Evolutionary conservation across 2,329 filamentous ascomycete species (phyloP), one percentile per base, ranked within the genome.

Genomic region (Colletotrichum sp.): DNA sequence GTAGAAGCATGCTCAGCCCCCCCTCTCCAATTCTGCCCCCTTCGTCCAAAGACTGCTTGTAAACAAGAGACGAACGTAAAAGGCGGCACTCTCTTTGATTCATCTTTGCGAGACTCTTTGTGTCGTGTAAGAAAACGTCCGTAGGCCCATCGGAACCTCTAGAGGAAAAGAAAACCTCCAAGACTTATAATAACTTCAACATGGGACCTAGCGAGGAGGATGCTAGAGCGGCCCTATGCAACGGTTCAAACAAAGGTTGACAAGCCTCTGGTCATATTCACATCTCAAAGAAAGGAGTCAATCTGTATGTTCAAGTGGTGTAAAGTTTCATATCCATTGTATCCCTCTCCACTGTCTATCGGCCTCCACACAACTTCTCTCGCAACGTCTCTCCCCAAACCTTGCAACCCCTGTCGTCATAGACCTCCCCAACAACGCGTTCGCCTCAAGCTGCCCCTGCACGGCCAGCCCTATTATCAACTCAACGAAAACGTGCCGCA

Each of bases 381-480:
- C 71, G 32, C 71, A 65, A 66, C 65, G 69, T 44, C 74, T 60
- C 62, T 32, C 26, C 44, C 28, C 28, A 28, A 62, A 15, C 44
- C n/a, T 21, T 24, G 30, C 66, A 24, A 34, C 71, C 26, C 57
- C 34, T 36, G 34, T 60, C 30, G 16, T 36, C 60, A 49, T 52
- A 44, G 36, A 65, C 36, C 66, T 52, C 71, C 66, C n/a, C 49
- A 75, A 75, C 59, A 67, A 57, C 60, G 65, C 75, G 34, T 49
- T 75, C 71, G 71, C 75, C 66, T 66, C 71, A 76, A 76, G 75
- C 71, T 69, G 65, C 52, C 52, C 65, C 52, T 36, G 44, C 64
- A 73, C 60, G 62, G 75, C 71, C 71, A 76, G 71, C 71, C 36
- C 66, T 77, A 78, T 78, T 78, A 78, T 78, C 75, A 72, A 77